Conservation (phyloP, 768 basidiomycete species). For the Termitomyces sp. region DNA sequence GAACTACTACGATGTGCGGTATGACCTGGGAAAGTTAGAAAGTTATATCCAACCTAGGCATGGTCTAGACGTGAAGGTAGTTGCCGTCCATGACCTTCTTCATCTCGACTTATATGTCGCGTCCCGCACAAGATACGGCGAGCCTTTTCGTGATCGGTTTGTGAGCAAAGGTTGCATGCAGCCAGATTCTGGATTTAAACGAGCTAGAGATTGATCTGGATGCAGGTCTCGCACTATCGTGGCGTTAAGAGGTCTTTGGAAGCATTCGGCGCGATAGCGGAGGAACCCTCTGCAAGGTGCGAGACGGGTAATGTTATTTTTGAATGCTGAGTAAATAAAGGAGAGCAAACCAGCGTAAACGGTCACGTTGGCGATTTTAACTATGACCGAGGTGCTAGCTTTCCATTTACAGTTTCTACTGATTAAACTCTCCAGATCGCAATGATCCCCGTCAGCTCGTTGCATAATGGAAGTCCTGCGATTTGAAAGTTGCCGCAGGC, state of each 20-base stretch:
- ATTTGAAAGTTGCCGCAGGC: not conserved
- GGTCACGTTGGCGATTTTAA: not conserved
- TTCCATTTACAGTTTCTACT: not conserved
- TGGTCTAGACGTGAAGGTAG: not conserved
- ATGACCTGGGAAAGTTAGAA: not conserved
- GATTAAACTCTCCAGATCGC: not conserved
- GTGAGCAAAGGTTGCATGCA: not conserved
- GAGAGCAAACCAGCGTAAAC: not conserved
- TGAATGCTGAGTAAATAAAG: not conserved
- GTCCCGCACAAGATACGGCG: not conserved
- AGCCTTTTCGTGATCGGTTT: not conserved
- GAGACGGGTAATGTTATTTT: not conserved
- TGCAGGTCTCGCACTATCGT: not conserved
- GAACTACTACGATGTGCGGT: not conserved
- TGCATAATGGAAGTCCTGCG: not conserved
- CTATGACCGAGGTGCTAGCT: not conserved
- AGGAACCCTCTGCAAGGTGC: not conserved
- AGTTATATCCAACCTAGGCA: not conserved
- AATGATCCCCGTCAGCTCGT: not conserved
- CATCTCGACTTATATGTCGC: not conserved
- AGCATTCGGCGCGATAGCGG: not conserved
- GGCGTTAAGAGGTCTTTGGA: not conserved
- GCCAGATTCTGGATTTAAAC: not conserved
- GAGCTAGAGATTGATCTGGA: not conserved
- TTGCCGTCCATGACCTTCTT: not conserved